A percentile compares a stretch with the other conserved stretches of the same genome.
Conservation (phyloP, 352 stramenopile genomes). For the Phytophthora sp. region DNA sequence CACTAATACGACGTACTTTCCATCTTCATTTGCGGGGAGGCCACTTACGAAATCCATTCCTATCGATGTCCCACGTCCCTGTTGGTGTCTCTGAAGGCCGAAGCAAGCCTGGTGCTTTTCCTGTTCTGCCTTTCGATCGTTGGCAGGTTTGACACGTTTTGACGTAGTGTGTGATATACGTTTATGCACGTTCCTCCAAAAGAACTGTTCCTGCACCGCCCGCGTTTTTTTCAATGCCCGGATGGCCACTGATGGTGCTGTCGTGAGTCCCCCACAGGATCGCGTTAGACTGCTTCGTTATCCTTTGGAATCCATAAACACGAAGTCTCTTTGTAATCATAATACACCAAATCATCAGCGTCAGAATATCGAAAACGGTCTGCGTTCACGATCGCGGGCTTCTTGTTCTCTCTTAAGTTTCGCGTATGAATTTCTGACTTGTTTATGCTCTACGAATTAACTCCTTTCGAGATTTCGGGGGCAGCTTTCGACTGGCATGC, state of each 20-base stretch:
- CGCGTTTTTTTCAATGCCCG: not conserved
- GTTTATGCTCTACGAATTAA: not conserved
- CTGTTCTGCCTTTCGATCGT: conserved; percentile 6
- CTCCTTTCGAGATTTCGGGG: not conserved
- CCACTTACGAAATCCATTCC: conserved; percentile 25
- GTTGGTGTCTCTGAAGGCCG: conserved; percentile 2
- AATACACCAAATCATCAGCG: no score
- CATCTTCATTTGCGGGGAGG: no score
- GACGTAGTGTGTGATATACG: no score
- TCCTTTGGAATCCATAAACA: not conserved
- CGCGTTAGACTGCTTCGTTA: not conserved
- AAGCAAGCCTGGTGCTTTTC: conserved; percentile 2
- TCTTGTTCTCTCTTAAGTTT: not conserved
- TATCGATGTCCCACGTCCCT: conserved; percentile 5
- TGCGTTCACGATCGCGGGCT: no score
- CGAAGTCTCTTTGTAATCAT: no score
- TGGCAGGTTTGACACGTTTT: no score
- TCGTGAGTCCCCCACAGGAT: not conserved
- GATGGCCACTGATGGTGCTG: not conserved
- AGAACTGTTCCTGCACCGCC: no score
- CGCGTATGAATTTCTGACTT: no score
- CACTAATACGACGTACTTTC: not conserved
- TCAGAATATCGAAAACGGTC: no score
- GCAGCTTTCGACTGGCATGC: not conserved
- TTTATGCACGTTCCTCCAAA: no score